Conservation (phyloP, 2,329 filamentous ascomycete genomes). For the Aspergillus hortae region DNA sequence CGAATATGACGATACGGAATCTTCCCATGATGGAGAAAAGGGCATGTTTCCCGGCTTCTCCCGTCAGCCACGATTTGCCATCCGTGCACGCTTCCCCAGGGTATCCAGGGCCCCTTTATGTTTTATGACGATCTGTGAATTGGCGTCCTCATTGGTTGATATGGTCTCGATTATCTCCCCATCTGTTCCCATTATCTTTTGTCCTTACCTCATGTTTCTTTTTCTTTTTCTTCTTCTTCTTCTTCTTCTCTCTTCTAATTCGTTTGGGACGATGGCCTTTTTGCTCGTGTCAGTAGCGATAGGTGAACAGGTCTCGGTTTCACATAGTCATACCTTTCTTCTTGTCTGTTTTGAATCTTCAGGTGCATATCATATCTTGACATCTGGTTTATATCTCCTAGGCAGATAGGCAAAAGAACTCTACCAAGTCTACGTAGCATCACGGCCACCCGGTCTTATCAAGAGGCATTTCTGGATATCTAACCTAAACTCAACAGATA, state of each 20-base stretch:
- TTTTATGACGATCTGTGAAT: conserved; percentile 13
- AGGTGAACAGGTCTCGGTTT: conserved; percentile 4
- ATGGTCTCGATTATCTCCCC: conserved; percentile 6
- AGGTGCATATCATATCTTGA: neutral
- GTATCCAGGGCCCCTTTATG: conserved; percentile 3
- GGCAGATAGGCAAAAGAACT: neutral
- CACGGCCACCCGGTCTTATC: too few relatives aligned
- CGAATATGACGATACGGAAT: neutral
- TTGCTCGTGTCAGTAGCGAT: neutral
- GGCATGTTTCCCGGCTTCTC: neutral
- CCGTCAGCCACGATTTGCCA: neutral
- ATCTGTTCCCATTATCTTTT: conserved; percentile 1
- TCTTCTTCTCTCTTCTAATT: neutral
- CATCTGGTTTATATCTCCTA: neutral
- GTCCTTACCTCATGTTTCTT: neutral
- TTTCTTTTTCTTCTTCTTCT: neutral
- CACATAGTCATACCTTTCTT: neutral
- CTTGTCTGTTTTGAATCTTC: neutral
- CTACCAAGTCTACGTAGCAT: too few relatives aligned
- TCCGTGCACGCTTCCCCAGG: neutral
- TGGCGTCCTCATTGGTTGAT: conserved; percentile 15
- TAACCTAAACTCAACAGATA: too few relatives aligned
- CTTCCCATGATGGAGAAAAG: neutral
- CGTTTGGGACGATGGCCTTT: neutral
- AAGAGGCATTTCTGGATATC: too few relatives aligned